Percentiles rank a stretch among this genome's conserved stretches.
Conservation (phyloP, 1,284 basidiomycete genomes). For the Jaminaea rosea region DNA sequence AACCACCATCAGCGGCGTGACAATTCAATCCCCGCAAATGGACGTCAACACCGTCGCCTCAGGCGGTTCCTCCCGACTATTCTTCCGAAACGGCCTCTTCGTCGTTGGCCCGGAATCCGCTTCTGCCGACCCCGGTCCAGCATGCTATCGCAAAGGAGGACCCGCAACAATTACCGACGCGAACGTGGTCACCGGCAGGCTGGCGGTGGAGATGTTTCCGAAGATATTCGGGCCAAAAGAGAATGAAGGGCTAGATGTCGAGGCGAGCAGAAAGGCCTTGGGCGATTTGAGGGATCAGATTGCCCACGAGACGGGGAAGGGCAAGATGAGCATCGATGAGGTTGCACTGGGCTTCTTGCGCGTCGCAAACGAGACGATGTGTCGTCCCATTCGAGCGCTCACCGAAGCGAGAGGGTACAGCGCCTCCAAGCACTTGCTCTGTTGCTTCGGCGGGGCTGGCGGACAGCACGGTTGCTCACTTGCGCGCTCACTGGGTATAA, state of each 20-base stretch:
- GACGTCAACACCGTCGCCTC: constrained; percentile 47
- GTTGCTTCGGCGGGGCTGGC: constrained; percentile 82
- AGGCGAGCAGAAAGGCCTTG: constrained; percentile 56
- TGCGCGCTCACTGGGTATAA: constrained; percentile 68
- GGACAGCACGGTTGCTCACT: constrained; percentile 88
- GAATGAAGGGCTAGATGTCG: constrained; percentile 67
- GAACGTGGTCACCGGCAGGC: constrained; percentile 40
- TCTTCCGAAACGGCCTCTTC: constrained; percentile 44
- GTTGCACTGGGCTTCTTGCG: constrained; percentile 65
- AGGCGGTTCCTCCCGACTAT: constrained; percentile 39
- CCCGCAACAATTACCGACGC: constrained; percentile 45
- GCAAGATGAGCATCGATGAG: constrained; percentile 68
- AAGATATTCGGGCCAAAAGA: constrained; percentile 80
- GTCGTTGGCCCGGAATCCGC: constrained; percentile 42
- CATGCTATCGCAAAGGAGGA: constrained; percentile 45
- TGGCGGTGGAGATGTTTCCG: constrained; percentile 55
- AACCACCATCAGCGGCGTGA: constrained; percentile 79
- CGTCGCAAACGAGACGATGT: constrained; percentile 58
- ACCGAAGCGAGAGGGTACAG: constrained; percentile 84
- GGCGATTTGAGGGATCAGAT: constrained; percentile 61
- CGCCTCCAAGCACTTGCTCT: constrained; percentile 75
- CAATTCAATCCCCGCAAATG: constrained; percentile 72
- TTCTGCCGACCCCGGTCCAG: constrained; percentile 42
- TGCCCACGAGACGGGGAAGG: constrained; percentile 57
- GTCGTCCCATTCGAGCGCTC: constrained; percentile 77